Conservation (phyloP, 345 rosid species). For the Syzygium oleosum region DNA sequence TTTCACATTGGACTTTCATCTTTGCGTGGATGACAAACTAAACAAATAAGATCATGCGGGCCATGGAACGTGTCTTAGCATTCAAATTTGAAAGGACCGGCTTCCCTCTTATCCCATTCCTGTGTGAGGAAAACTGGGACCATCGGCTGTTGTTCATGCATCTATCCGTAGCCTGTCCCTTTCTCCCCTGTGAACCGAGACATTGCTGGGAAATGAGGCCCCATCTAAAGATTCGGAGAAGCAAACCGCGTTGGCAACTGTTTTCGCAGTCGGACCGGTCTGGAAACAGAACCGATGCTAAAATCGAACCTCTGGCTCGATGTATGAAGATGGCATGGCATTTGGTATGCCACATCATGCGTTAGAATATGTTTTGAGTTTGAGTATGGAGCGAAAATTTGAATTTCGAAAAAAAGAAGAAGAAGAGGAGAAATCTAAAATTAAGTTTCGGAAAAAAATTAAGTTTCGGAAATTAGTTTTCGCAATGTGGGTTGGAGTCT, state of each 20-base stretch:
- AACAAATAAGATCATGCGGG: neutral
- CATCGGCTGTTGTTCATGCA: neutral
- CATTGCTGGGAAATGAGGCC: neutral
- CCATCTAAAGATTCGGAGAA: neutral
- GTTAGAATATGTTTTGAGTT: too few species aligned
- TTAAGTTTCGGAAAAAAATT: too few species aligned
- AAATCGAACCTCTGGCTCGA: neutral
- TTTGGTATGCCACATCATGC: too few species aligned
- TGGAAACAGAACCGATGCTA: neutral
- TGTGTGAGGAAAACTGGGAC: neutral
- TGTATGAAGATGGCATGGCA: neutral
- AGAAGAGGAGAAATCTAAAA: too few species aligned
- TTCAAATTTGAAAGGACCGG: neutral
- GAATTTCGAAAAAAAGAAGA: too few species aligned
- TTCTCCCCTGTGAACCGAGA: neutral
- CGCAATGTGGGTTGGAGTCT: too few species aligned
- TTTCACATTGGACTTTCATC: neutral
- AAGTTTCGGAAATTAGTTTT: too few species aligned
- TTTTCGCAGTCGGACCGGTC: neutral
- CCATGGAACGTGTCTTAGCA: neutral
- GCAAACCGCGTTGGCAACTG: neutral
- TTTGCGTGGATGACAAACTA: neutral
- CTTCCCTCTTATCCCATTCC: neutral
- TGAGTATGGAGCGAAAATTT: too few species aligned
- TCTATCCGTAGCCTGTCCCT: neutral